phyloP scores from a whole-genome alignment of 306 rosid species.

The Hippophae tibetana region DNA sequence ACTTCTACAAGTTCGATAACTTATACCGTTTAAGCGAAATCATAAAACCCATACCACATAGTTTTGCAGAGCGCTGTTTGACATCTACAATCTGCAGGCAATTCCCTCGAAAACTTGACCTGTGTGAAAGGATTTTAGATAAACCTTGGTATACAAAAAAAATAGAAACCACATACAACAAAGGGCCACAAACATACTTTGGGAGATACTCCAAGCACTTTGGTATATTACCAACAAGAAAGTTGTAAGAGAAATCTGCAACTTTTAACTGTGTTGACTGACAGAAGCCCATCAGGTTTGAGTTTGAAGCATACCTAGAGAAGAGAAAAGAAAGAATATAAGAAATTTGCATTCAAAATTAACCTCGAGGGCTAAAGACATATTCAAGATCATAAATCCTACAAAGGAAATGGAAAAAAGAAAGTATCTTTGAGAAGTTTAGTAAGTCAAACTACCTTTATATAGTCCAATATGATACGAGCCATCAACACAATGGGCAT shows the following conservation, averaged over 20 bases:
- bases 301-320: conserved; percentile 57
- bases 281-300: conserved; percentile 58
- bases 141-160: conserved; percentile 15
- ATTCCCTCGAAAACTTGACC: conserved; percentile 84
- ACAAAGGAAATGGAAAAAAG: too few species aligned
- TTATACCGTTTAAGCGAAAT: neutral
- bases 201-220: conserved; percentile 81
- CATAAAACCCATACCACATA: conserved; percentile 52
- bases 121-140: conserved; percentile 24
- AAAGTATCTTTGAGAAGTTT: too few species aligned
- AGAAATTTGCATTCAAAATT: neutral
- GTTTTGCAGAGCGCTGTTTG: conserved; percentile 56
- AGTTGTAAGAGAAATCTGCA: conserved; percentile 85
- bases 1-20: neutral
- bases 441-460: too few species aligned
- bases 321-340: conserved; percentile 12
- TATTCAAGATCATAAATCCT: too few species aligned
- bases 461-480: too few species aligned
- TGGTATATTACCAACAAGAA: conserved; percentile 77
- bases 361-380: too few species aligned
- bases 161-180: conserved; percentile 14
- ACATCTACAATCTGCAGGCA: conserved; percentile 53
- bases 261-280: conserved; percentile 49
- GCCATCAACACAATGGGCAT: too few species aligned
- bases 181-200: conserved; percentile 37